Evolutionary conservation across 106 monocot species (phyloP).

Genomic region (Agapanthus africanus): DNA sequence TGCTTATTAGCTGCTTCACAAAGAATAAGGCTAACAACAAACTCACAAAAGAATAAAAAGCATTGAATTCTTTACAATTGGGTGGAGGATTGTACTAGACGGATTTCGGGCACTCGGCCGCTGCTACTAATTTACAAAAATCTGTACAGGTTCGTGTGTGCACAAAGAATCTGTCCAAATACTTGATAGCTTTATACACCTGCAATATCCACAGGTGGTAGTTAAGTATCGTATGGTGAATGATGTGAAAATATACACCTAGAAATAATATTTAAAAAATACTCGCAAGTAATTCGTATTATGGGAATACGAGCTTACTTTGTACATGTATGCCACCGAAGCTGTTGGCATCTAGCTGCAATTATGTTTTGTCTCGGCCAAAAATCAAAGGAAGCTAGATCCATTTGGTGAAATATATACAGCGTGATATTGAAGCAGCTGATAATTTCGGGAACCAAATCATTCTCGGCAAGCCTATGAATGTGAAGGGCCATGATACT

Average conservation of each 20-base stretch:
- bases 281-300: background rate
- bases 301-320: slow-evolving; percentile 8
- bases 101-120: background rate
- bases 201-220: background rate
- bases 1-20: too few relatives aligned
- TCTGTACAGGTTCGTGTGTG: background rate
- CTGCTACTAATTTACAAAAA: background rate
- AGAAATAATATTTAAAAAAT: too few relatives aligned
- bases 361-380: slow-evolving; percentile 27
- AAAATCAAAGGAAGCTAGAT: slow-evolving; percentile 16
- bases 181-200: background rate
- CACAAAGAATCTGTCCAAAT: background rate
- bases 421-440: background rate
- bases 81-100: background rate
- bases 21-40: too few relatives aligned
- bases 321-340: background rate
- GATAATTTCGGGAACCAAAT: slow-evolving; percentile 38
- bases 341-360: background rate
- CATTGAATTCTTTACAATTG: too few relatives aligned
- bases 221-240: background rate
- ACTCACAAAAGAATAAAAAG: too few relatives aligned
- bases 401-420: background rate
- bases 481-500: slow-evolving; percentile 73
- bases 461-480: slow-evolving; percentile 12
- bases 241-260: background rate